Conservation (phyloP, 2,329 filamentous ascomycete species). For the Salinomyces thailandicus region DNA sequence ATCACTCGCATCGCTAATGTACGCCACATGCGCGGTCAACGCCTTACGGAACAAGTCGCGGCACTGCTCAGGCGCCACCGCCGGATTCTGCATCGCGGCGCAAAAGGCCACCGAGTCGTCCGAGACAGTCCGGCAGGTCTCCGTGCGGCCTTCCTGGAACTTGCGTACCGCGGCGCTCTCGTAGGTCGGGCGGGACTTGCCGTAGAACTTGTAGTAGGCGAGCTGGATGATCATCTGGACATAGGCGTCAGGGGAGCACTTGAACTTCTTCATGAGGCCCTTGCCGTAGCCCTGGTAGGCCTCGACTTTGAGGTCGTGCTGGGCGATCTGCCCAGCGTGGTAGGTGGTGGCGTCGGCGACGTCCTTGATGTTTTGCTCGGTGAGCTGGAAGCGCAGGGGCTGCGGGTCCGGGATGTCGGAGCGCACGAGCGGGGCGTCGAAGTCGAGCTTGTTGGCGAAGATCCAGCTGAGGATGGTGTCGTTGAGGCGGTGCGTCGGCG, state of each 20-base stretch:
- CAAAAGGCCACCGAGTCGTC: conserved; percentile 89
- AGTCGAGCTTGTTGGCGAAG: conserved; percentile 88
- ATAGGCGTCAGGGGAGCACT: conserved; percentile 92
- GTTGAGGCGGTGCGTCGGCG: conserved; percentile 90
- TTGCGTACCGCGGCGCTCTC: conserved; percentile 90
- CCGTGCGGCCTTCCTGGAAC: conserved; percentile 92
- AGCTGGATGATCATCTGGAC: conserved; percentile 98
- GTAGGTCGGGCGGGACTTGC: conserved; percentile 94
- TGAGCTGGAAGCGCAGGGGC: conserved; percentile 67
- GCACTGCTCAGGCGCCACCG: conserved; percentile 52
- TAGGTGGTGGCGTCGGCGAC: conserved; percentile 69
- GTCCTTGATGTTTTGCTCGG: conserved; percentile 60
- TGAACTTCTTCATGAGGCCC: conserved; percentile 98
- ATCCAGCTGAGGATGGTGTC: conserved; percentile 89
- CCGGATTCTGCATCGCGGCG: conserved; percentile 66
- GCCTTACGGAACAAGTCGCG: conserved; percentile 73
- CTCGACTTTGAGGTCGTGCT: conserved; percentile 87
- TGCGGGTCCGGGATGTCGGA: conserved; percentile 75
- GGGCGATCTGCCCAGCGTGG: conserved; percentile 69
- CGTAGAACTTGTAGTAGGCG: conserved; percentile 98
- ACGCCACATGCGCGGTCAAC: conserved; percentile 71
- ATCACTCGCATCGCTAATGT: conserved; percentile 80
- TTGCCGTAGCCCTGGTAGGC: conserved; percentile 97
- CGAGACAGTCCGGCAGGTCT: conserved; percentile 86
- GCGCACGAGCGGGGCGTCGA: conserved; percentile 66